A percentile compares a stretch with the other conserved stretches of the same genome.
These are phyloP conservation scores for Plasmopara viticola DNA, from an alignment of 352 stramenopile genomes.

Conservation along the genomic window DNA sequence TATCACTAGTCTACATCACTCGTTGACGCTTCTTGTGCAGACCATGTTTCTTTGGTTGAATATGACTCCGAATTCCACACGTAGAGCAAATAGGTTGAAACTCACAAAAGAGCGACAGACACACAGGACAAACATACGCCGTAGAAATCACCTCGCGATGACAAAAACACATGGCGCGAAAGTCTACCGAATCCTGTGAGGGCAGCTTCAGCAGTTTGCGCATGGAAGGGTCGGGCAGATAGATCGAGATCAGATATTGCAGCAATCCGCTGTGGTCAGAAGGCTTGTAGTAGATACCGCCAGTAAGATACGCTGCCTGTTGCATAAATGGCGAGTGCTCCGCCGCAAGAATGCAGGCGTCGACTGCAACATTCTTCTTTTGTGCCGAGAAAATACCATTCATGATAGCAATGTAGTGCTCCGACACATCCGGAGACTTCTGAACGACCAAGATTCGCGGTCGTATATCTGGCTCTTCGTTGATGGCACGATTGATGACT, in stretches of 20 bases:
- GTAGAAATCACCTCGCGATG: constrained; percentile 79
- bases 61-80: constrained; percentile 77
- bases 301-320: constrained; percentile 80
- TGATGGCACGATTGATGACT: constrained; percentile 85
- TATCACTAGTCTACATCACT: constrained; percentile 15
- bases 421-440: constrained; percentile 75
- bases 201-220: constrained; percentile 79
- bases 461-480: constrained; percentile 62
- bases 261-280: constrained; percentile 58
- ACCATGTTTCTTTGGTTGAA: constrained; percentile 63
- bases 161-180: constrained; percentile 87
- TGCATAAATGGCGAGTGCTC: constrained; percentile 86
- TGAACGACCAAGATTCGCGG: constrained; percentile 83
- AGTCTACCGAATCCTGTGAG: constrained; percentile 83
- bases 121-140: constrained; percentile 82
- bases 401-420: constrained; percentile 89
- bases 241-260: constrained; percentile 85
- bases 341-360: constrained; percentile 64
- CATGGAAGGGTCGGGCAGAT: constrained; percentile 71
- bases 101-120: constrained; percentile 83
- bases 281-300: constrained; percentile 84
- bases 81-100: constrained; percentile 86
- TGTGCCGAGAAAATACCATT: constrained; percentile 87
- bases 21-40: constrained; percentile 43
- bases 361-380: constrained; percentile 79